Evolutionary conservation across 768 basidiomycete genomes (phyloP).

Genomic region (Lactarius evosmus): DNA sequence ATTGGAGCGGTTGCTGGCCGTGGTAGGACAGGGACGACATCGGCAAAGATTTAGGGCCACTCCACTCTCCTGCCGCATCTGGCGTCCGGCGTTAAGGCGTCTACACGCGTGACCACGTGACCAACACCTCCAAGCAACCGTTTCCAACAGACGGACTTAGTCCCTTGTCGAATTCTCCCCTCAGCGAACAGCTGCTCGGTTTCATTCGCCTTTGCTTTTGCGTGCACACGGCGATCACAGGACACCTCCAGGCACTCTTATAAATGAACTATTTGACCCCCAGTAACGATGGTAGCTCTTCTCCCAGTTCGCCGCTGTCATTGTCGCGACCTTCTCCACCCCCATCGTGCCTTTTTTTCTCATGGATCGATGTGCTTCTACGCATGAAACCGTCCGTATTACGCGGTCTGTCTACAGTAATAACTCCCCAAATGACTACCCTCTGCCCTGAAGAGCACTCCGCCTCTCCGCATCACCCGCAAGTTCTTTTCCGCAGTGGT

Average conservation of each 20-base stretch:
- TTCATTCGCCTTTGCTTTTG: too few species aligned
- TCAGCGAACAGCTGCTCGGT: too few species aligned
- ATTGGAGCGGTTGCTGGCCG: neutral
- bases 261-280: too few species aligned
- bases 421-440: neutral
- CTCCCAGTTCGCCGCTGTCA: neutral
- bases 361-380: conserved; percentile 9
- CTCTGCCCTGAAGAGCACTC: neutral
- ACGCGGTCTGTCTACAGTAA: conserved; percentile 3
- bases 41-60: neutral
- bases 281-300: neutral
- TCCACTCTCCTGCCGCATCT: too few species aligned
- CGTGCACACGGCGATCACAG: too few species aligned
- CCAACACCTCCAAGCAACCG: too few species aligned
- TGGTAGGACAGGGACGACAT: conserved; percentile 4
- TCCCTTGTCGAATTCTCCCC: too few species aligned
- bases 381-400: conserved; percentile 17
- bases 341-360: conserved; percentile 12
- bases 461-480: neutral
- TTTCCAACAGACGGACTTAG: too few species aligned
- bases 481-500: neutral
- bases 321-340: conserved; percentile 10
- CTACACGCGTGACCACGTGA: too few species aligned
- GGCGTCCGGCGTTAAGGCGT: too few species aligned
- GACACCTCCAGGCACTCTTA: too few species aligned